Percentiles rank a stretch among this genome's conserved stretches.
These are phyloP conservation scores for Thalassiosira ordinaria DNA, from an alignment of 352 stramenopile species.

Conservation along the genomic window DNA sequence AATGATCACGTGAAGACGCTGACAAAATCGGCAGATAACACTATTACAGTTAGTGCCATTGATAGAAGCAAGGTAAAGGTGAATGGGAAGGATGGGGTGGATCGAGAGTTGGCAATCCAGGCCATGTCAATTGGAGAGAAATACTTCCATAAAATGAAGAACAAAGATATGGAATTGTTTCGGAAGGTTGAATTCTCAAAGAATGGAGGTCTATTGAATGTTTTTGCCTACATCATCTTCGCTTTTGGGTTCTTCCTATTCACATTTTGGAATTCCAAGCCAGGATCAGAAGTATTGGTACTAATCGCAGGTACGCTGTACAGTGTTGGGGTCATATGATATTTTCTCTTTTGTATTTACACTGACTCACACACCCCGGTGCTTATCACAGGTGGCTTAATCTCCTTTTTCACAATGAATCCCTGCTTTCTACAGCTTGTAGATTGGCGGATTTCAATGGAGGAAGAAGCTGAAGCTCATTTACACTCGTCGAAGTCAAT, in stretches of 20 bases:
- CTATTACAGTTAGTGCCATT: conserved; percentile 66
- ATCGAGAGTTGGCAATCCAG: conserved; percentile 59
- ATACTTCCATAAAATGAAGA: conserved; percentile 42
- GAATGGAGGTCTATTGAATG: conserved; percentile 48
- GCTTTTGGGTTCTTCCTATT: conserved; percentile 61
- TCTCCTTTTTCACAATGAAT: conserved; percentile 69
- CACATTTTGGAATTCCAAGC: conserved; percentile 65
- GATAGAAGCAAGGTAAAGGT: conserved; percentile 63
- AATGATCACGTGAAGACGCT: conserved; percentile 77
- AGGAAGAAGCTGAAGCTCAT: conserved; percentile 68
- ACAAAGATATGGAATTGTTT: conserved; percentile 73
- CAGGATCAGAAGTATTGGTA: conserved; percentile 56
- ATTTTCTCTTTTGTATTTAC: too few species aligned
- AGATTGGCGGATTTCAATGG: conserved; percentile 72
- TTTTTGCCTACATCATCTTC: conserved; percentile 57
- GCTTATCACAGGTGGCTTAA: conserved; percentile 57
- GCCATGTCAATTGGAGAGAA: conserved; percentile 68
- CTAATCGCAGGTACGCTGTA: too few species aligned
- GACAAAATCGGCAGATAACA: conserved; percentile 71
- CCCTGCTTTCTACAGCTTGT: conserved; percentile 63
- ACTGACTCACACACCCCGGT: too few species aligned
- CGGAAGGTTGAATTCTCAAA: conserved; percentile 63
- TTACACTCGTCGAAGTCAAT: conserved; percentile 61
- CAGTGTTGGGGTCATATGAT: too few species aligned
- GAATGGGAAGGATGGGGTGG: conserved; percentile 60